phyloP scores from a whole-genome alignment of 2,329 filamentous ascomycete genomes.

The Chaetomiaceae sp. region DNA sequence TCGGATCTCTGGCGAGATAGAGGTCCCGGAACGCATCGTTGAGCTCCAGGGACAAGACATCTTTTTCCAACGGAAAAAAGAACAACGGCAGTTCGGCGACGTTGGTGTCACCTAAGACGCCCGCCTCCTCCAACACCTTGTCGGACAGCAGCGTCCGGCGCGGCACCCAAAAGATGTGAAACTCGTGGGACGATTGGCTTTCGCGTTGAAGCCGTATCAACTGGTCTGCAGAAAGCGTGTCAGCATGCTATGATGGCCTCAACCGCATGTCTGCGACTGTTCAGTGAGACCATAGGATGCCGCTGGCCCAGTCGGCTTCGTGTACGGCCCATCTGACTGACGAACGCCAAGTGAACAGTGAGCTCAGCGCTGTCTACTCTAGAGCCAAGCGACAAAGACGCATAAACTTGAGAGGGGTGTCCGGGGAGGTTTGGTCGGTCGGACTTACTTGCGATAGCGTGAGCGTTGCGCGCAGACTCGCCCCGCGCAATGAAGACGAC shows the following conservation, averaged over 20 bases:
- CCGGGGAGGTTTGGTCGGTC: too few relatives aligned
- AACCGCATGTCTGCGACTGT: slow-evolving; percentile 27
- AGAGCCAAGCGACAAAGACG: too few relatives aligned
- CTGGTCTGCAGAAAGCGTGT: slow-evolving; percentile 61
- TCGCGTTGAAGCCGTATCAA: slow-evolving; percentile 84
- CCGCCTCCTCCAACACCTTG: slow-evolving; percentile 84
- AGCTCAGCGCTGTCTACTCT: slow-evolving; percentile 25
- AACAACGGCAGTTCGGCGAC: slow-evolving; percentile 81
- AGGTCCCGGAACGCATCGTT: slow-evolving; percentile 82
- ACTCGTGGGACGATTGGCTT: slow-evolving; percentile 87
- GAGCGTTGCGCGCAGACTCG: slow-evolving; percentile 78
- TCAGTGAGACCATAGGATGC: slow-evolving; percentile 9
- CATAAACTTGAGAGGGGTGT: too few relatives aligned
- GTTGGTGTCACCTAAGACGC: slow-evolving; percentile 86
- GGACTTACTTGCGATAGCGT: slow-evolving; percentile 76
- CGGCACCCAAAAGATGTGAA: slow-evolving; percentile 94
- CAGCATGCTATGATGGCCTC: slow-evolving; percentile 53
- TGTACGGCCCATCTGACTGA: slow-evolving; percentile 15
- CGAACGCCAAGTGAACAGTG: slow-evolving; percentile 7
- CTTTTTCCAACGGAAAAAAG: slow-evolving; percentile 87
- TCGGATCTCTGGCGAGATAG: slow-evolving; percentile 85
- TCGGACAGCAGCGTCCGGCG: slow-evolving; percentile 87
- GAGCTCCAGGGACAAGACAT: slow-evolving; percentile 85
- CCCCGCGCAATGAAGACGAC: slow-evolving; percentile 89
- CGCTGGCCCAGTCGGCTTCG: slow-evolving; percentile 19